Evolutionary conservation across 2,329 filamentous ascomycete species (phyloP).

Genomic region (Cladophialophora yegresii): DNA sequence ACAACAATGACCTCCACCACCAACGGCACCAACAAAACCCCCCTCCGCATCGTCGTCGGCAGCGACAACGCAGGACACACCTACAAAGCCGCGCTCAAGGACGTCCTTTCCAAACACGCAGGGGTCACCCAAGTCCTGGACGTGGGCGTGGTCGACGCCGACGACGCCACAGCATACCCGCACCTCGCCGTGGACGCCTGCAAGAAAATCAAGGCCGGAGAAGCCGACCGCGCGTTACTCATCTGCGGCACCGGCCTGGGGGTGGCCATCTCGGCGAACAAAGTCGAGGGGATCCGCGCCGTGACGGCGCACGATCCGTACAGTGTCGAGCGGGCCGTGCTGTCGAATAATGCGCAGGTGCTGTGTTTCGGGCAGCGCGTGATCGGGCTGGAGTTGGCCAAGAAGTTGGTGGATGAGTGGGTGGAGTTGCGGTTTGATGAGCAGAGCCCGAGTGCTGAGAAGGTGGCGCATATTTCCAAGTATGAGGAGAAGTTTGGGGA

Average conservation of each 20-base stretch:
- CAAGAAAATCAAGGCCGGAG: constrained; percentile 51
- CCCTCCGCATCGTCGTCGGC: constrained; percentile 63
- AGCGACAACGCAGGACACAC: constrained; percentile 71
- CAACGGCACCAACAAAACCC: constrained; percentile 33
- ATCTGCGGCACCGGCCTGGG: constrained; percentile 87
- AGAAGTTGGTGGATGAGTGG: constrained; percentile 78
- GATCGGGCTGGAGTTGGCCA: constrained; percentile 76
- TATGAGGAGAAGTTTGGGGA: constrained; percentile 46
- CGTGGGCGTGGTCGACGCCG: constrained; percentile 66
- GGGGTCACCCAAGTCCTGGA: constrained; percentile 70
- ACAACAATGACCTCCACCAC: constrained; percentile 16
- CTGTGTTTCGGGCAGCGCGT: constrained; percentile 84
- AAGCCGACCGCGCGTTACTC: constrained; percentile 73
- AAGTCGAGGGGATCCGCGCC: constrained; percentile 79
- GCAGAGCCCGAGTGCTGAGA: constrained; percentile 63
- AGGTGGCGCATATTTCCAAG: constrained; percentile 54
- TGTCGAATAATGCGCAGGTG: constrained; percentile 86
- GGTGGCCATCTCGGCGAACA: constrained; percentile 87
- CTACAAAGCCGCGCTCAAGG: constrained; percentile 78
- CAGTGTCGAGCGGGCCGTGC: constrained; percentile 74
- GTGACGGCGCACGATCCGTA: constrained; percentile 88
- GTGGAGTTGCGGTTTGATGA: constrained; percentile 78
- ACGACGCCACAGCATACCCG: constrained; percentile 80
- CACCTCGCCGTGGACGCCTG: constrained; percentile 75
- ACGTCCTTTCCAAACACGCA: constrained; percentile 66